phyloP scores from a whole-genome alignment of 2,329 filamentous ascomycete genomes.

The Boeremia exigua region DNA sequence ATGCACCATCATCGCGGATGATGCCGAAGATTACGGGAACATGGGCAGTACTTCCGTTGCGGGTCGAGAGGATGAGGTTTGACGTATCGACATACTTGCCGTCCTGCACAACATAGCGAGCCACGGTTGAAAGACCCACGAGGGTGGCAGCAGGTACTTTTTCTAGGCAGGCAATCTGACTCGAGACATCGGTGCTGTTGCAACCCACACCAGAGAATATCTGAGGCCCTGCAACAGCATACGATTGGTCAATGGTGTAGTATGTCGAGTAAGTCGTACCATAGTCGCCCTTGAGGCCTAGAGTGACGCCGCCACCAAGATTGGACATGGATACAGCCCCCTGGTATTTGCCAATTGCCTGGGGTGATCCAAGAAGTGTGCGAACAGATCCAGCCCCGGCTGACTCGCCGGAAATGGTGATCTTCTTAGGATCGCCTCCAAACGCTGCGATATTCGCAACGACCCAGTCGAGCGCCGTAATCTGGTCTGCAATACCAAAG shows the following conservation, averaged over 20 bases:
- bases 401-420: slow-evolving; percentile 32
- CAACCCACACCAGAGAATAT: slow-evolving; percentile 62
- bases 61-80: slow-evolving; percentile 53
- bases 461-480: slow-evolving; percentile 53
- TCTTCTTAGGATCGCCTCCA: slow-evolving; percentile 33
- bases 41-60: slow-evolving; percentile 55
- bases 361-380: slow-evolving; percentile 60
- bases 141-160: slow-evolving; percentile 54
- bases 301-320: slow-evolving; percentile 62
- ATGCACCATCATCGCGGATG: slow-evolving; percentile 62
- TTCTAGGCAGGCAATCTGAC: slow-evolving; percentile 62
- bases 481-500: slow-evolving; percentile 30
- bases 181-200: slow-evolving; percentile 52
- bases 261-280: slow-evolving; percentile 65
- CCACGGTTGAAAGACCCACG: slow-evolving; percentile 49
- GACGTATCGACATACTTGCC: slow-evolving; percentile 62
- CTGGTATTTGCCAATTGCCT: slow-evolving; percentile 56
- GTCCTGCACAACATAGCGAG: slow-evolving; percentile 64
- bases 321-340: slow-evolving; percentile 59
- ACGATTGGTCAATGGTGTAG: slow-evolving; percentile 61
- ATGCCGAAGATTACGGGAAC: slow-evolving; percentile 64
- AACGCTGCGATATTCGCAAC: slow-evolving; percentile 44
- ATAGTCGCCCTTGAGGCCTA: slow-evolving; percentile 63
- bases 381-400: slow-evolving; percentile 47
- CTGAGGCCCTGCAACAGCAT: slow-evolving; percentile 56